Conservation (phyloP, 345 rosid genomes). For the Firmiana major region DNA sequence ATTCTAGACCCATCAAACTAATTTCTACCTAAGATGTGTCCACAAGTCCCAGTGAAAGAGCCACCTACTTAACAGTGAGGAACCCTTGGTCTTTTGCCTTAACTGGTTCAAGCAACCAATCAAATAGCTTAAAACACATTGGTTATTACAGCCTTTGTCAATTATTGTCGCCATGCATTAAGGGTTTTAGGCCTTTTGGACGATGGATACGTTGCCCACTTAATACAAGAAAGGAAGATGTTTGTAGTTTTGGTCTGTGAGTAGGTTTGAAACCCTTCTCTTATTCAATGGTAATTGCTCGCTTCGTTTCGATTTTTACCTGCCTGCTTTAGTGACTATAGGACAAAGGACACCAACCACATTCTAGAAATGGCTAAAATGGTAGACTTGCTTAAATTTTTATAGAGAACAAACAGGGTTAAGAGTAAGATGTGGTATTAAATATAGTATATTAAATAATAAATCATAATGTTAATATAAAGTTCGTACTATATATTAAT, state of each 20-base stretch:
- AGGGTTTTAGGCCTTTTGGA: neutral
- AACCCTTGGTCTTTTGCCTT: neutral
- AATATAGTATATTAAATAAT: too few species aligned
- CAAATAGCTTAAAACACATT: neutral
- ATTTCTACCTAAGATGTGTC: constrained; percentile 18
- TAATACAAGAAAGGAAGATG: neutral
- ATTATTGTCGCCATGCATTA: neutral
- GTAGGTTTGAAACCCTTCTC: neutral
- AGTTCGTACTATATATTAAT: too few species aligned
- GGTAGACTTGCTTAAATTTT: neutral
- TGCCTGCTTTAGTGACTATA: neutral
- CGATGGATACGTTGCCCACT: neutral
- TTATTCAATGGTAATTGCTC: neutral
- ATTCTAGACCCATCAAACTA: constrained; percentile 19
- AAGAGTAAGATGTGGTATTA: too few species aligned
- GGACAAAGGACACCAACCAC: neutral
- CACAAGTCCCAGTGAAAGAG: neutral
- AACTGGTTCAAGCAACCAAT: neutral
- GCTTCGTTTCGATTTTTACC: neutral
- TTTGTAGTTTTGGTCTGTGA: neutral
- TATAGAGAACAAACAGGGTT: too few species aligned
- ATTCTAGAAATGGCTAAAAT: neutral
- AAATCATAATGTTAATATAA: too few species aligned
- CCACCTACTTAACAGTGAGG: neutral
- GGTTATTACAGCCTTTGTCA: neutral